phyloP scores from a whole-genome alignment of 2,329 filamentous ascomycete species.

The Colletotrichum sp. region DNA sequence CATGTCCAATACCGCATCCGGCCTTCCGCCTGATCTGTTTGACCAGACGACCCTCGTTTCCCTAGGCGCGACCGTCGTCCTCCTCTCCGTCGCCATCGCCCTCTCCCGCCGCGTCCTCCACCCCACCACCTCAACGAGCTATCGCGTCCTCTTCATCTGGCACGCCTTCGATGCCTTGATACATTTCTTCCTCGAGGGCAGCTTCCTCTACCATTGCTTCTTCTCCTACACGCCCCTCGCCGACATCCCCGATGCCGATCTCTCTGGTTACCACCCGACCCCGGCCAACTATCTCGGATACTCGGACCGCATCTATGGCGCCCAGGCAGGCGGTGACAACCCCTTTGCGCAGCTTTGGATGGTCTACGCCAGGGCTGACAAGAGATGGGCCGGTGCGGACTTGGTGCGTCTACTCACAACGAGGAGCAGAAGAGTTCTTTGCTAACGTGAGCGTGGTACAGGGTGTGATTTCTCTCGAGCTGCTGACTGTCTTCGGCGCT shows the following conservation, averaged over 20 bases:
- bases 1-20: constrained; percentile 22
- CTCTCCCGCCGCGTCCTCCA: constrained; percentile 54
- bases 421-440: neutral
- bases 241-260: constrained; percentile 35
- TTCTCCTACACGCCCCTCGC: constrained; percentile 59
- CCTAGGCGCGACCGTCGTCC: constrained; percentile 58
- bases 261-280: constrained; percentile 46
- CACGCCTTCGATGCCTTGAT: constrained; percentile 92
- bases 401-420: constrained; percentile 43
- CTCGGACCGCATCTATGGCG: constrained; percentile 56
- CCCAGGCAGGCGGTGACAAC: constrained; percentile 59
- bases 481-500: constrained; percentile 68
- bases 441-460: constrained; percentile 24
- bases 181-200: constrained; percentile 89
- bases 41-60: constrained; percentile 65
- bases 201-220: constrained; percentile 94
- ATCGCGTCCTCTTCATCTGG: constrained; percentile 89
- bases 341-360: constrained; percentile 68
- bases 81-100: constrained; percentile 54
- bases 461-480: constrained; percentile 67
- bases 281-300: constrained; percentile 58
- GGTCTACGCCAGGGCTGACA: constrained; percentile 70
- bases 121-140: constrained; percentile 54
- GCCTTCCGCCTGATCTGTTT: constrained; percentile 60
- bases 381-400: constrained; percentile 68